Conservation (phyloP, 371 early-diverging fungal genomes). For the Blakeslea trispora region DNA sequence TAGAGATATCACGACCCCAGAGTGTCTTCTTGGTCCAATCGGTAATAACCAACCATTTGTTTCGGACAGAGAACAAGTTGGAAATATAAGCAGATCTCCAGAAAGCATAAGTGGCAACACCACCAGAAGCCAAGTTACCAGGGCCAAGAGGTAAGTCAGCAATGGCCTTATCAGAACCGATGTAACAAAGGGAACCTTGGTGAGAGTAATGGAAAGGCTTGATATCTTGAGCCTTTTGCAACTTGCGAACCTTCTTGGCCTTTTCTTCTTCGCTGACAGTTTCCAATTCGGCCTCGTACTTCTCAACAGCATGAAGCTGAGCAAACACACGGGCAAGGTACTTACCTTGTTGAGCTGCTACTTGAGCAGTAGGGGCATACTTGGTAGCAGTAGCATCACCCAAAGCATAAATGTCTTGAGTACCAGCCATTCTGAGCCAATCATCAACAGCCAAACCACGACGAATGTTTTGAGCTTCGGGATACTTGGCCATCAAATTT, state of each 20-base stretch:
- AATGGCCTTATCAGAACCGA: conserved; percentile 90
- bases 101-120: conserved; percentile 78
- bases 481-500: conserved; percentile 72
- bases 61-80: conserved; percentile 82
- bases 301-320: conserved; percentile 53
- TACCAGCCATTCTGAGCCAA: conserved; percentile 76
- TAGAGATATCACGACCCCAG: conserved; percentile 89
- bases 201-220: conserved; percentile 83
- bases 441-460: conserved; percentile 89
- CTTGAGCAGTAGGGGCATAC: conserved; percentile 91
- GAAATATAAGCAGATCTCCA: conserved; percentile 76
- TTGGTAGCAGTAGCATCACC: conserved; percentile 90
- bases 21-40: conserved; percentile 90
- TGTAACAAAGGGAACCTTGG: conserved; percentile 87
- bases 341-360: conserved; percentile 86
- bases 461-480: conserved; percentile 73
- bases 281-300: conserved; percentile 34
- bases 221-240: conserved; percentile 51
- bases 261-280: conserved; percentile 34
- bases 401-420: conserved; percentile 77
- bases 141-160: conserved; percentile 84
- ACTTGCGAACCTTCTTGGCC: conserved; percentile 44
- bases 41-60: conserved; percentile 76
- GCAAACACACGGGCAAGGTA: conserved; percentile 81
- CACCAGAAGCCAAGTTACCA: conserved; percentile 72